These are phyloP conservation scores for Cerioporus squamosus DNA, from an alignment of 1,284 basidiomycete species.

Conservation along the genomic window DNA sequence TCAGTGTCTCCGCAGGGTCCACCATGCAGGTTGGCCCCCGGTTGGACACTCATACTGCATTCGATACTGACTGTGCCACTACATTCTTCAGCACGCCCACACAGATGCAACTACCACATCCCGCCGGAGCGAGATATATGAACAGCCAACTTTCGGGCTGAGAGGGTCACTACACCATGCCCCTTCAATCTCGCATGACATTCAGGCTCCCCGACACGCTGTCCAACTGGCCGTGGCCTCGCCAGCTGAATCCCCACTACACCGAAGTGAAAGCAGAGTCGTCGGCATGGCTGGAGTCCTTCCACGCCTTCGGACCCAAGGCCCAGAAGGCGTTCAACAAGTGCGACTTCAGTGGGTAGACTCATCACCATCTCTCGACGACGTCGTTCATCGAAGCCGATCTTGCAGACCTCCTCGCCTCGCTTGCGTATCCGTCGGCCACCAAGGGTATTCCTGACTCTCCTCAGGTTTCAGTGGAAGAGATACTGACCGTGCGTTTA, in stretches of 20 bases:
- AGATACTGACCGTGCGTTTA: background rate
- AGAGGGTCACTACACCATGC: background rate
- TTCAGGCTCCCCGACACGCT: slow-evolving; percentile 14
- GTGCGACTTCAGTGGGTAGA: slow-evolving; percentile 27
- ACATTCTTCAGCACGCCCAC: no score
- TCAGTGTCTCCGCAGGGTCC: no score
- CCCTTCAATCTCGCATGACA: background rate
- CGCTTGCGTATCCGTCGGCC: slow-evolving; percentile 16
- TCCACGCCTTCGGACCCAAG: slow-evolving; percentile 19
- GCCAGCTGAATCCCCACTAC: slow-evolving; percentile 3
- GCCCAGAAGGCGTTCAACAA: slow-evolving; percentile 26
- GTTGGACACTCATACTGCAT: no score
- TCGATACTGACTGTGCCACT: no score
- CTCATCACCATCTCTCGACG: background rate
- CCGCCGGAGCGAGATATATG: no score
- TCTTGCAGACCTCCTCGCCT: slow-evolving; percentile 23
- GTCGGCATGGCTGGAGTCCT: slow-evolving; percentile 3
- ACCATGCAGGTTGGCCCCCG: no score
- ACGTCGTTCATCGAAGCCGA: background rate
- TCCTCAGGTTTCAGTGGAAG: no score
- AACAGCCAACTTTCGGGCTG: no score
- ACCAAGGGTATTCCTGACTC: slow-evolving; percentile 7
- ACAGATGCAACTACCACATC: no score
- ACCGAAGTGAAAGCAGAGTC: background rate
- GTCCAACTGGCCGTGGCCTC: slow-evolving; percentile 1